A percentile compares a stretch with the other conserved stretches of the same genome.
phyloP scores from a whole-genome alignment of 176 grass and related monocot species.

The Urochloa ruziziensis region DNA sequence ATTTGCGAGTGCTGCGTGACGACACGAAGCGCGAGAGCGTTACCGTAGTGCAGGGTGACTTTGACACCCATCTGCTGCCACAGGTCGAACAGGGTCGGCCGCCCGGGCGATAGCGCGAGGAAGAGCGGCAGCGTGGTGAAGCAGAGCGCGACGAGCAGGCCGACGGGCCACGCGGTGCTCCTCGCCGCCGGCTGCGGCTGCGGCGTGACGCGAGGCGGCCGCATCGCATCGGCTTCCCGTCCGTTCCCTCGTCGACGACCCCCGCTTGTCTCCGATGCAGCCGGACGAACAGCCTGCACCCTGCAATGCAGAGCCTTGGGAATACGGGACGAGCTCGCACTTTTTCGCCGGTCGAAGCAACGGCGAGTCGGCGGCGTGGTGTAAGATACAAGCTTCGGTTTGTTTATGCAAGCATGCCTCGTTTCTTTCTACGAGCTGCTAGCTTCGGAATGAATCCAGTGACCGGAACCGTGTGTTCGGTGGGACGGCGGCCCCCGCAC shows the following conservation, averaged over 20 bases:
- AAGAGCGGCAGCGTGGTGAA: constrained; percentile 49
- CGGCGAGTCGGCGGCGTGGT: background rate
- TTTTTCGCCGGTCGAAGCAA: constrained; percentile 39
- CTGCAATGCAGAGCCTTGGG: background rate
- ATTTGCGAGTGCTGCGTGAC: background rate
- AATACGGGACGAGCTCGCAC: background rate
- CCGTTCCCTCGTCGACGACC: background rate
- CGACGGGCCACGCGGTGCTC: constrained; percentile 7
- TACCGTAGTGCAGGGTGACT: constrained; percentile 27
- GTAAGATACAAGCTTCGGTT: constrained; percentile 31
- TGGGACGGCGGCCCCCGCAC: no score
- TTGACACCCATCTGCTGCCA: constrained; percentile 41
- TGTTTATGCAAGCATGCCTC: background rate
- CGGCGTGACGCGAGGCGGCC: background rate
- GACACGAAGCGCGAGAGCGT: background rate
- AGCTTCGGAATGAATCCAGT: no score
- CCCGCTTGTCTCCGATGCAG: background rate
- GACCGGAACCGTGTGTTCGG: no score
- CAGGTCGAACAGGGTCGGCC: constrained; percentile 20
- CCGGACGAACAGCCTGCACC: background rate
- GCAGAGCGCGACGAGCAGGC: constrained; percentile 36
- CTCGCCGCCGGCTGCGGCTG: background rate
- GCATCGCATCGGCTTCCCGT: background rate
- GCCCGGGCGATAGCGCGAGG: constrained; percentile 24
- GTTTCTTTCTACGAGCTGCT: background rate